Evolutionary conservation across 306 rosid species (phyloP).

Genomic region (Cotoneaster glaucophyllus): DNA sequence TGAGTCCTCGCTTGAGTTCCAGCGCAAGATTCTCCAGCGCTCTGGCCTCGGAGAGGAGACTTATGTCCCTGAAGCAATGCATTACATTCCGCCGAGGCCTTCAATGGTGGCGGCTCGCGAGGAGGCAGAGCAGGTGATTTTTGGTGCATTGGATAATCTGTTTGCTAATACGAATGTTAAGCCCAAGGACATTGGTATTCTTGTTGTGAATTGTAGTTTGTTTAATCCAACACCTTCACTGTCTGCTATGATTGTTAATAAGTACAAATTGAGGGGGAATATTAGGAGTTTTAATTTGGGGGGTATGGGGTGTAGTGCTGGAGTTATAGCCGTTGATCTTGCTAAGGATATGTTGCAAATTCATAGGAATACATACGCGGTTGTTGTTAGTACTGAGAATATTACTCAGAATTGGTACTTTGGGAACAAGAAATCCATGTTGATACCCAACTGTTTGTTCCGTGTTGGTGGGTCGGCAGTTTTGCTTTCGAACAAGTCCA

Average conservation of each 20-base stretch:
- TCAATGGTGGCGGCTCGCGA: conserved; percentile 51
- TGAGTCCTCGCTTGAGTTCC: conserved; percentile 44
- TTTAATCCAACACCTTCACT: conserved; percentile 70
- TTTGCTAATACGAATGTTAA: conserved; percentile 40
- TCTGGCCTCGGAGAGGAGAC: conserved; percentile 63
- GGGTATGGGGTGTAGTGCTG: conserved; percentile 85
- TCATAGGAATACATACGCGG: conserved; percentile 50
- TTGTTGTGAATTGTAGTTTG: conserved; percentile 62
- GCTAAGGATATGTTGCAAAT: conserved; percentile 62
- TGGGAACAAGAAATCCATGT: conserved; percentile 59
- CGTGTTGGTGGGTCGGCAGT: conserved; percentile 57
- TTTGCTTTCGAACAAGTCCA: conserved; percentile 42
- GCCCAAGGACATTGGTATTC: conserved; percentile 54
- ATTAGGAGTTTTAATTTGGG: conserved; percentile 51
- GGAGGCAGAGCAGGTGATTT: conserved; percentile 55
- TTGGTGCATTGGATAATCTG: conserved; percentile 50
- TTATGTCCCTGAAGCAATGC: conserved; percentile 47
- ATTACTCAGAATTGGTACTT: conserved; percentile 73
- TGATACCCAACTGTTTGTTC: conserved; percentile 66
- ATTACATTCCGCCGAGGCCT: conserved; percentile 36
- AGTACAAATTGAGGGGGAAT: conserved; percentile 45
- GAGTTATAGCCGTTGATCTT: conserved; percentile 61
- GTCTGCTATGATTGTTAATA: conserved; percentile 61
- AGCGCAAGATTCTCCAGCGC: conserved; percentile 50
- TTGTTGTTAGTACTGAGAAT: conserved; percentile 73